Conservation (phyloP, 2,329 filamentous ascomycete genomes). For the Aureobasidium sp. region DNA sequence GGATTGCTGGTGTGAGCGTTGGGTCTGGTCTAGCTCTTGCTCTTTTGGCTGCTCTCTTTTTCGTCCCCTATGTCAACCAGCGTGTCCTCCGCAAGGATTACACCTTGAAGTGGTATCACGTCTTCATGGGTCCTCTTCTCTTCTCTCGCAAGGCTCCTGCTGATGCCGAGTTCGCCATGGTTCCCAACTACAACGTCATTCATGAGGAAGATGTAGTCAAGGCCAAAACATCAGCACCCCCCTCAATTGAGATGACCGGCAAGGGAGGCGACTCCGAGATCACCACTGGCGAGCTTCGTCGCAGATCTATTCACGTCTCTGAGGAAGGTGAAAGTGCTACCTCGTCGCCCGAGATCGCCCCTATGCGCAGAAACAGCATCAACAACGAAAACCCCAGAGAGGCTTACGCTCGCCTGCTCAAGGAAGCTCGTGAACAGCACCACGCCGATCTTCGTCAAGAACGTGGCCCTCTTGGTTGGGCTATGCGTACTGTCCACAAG, state of each 20-base stretch:
- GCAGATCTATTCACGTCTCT: not conserved
- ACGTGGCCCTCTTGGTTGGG: slow-evolving; percentile 69
- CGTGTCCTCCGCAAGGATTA: slow-evolving; percentile 27
- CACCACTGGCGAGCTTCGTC: not conserved
- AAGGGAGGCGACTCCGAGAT: not conserved
- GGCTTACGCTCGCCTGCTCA: not conserved
- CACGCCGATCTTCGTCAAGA: slow-evolving; percentile 34
- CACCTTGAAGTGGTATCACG: slow-evolving; percentile 26
- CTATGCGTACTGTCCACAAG: slow-evolving; percentile 66
- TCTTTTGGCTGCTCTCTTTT: slow-evolving; percentile 35
- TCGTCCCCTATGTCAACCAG: slow-evolving; percentile 29
- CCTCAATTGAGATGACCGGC: not conserved
- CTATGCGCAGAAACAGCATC: slow-evolving; percentile 1
- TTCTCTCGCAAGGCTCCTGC: slow-evolving; percentile 46
- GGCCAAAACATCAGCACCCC: not conserved
- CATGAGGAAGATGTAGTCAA: slow-evolving; percentile 45
- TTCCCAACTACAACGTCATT: slow-evolving; percentile 71
- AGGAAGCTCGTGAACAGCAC: slow-evolving; percentile 50
- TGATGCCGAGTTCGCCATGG: slow-evolving; percentile 46
- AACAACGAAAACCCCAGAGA: not conserved
- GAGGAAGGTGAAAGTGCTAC: not conserved
- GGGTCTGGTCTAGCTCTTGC: slow-evolving; percentile 23
- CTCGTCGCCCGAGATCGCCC: not conserved
- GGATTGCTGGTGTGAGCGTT: slow-evolving; percentile 36
- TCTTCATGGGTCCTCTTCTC: slow-evolving; percentile 29